Conservation (phyloP, 331 rosid species). For the Acacia pycnantha region DNA sequence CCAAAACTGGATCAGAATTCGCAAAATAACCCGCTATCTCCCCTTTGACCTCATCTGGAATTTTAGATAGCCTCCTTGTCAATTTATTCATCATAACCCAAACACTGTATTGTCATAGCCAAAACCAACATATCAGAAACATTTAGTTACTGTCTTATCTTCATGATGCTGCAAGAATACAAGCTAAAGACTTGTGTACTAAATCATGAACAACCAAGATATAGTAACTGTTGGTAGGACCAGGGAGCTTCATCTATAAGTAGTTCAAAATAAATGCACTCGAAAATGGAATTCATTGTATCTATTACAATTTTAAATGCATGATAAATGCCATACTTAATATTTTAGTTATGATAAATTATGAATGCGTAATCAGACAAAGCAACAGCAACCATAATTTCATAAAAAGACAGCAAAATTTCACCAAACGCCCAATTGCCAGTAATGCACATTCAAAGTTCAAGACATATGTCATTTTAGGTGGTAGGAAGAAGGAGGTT, state of each 20-base stretch:
- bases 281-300: slow-evolving; percentile 7
- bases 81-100: slow-evolving; percentile 97
- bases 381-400: slow-evolving; percentile 1
- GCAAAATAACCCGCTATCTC: slow-evolving; percentile 77
- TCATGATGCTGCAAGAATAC: not conserved
- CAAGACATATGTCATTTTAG: slow-evolving; percentile 12
- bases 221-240: not conserved
- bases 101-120: slow-evolving; percentile 62
- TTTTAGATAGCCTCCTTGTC: slow-evolving; percentile 86
- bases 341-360: not conserved
- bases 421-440: not conserved
- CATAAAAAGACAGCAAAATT: slow-evolving; percentile 6
- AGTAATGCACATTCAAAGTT: slow-evolving; percentile 10
- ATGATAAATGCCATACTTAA: not conserved
- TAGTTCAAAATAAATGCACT: not conserved
- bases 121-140: slow-evolving; percentile 24
- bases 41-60: slow-evolving; percentile 82
- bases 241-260: slow-evolving; percentile 9
- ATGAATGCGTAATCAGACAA: not conserved
- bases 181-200: not conserved
- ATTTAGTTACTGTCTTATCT: slow-evolving; percentile 11
- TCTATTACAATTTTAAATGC: not conserved
- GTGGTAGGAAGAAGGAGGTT: slow-evolving; percentile 18
- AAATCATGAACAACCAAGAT: not conserved
- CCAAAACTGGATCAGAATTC: slow-evolving; percentile 72